Percentiles rank a stretch among this genome's conserved stretches.
Evolutionary conservation across 1,139 yeast genomes (phyloP).

Genomic region (Spathaspora sp.): DNA sequence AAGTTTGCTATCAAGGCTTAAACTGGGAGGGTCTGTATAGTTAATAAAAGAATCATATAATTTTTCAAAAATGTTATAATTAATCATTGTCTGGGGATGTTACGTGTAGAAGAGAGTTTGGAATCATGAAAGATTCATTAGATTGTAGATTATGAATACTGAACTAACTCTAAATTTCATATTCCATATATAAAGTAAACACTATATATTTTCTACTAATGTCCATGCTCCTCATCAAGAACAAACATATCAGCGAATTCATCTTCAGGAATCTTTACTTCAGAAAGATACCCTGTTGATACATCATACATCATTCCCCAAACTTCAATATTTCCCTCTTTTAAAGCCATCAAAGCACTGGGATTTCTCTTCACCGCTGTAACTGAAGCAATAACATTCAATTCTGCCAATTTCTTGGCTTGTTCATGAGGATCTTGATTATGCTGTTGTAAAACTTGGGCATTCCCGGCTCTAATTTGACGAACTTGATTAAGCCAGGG

Average conservation of each 20-base stretch:
- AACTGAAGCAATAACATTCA: conserved; percentile 68
- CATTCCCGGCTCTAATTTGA: conserved; percentile 63
- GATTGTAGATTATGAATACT: no score
- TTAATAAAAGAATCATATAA: conserved; percentile 3
- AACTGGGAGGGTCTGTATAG: conserved; percentile 20
- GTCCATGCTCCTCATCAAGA: conserved; percentile 38
- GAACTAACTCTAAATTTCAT: no score
- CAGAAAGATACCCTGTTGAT: conserved; percentile 65
- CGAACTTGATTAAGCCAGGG: conserved; percentile 76
- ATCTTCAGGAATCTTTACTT: conserved; percentile 52
- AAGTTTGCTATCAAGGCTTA: conserved; percentile 98
- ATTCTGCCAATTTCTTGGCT: conserved; percentile 70
- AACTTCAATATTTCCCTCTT: conserved; percentile 70
- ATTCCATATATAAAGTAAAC: no score
- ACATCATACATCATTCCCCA: conserved; percentile 92
- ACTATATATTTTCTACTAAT: no score
- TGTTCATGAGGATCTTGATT: conserved; percentile 51
- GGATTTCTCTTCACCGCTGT: conserved; percentile 66
- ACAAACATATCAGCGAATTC: conserved; percentile 53
- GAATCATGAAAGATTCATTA: no score
- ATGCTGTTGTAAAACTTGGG: conserved; percentile 43
- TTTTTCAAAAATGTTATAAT: no score
- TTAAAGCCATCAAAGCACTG: conserved; percentile 70
- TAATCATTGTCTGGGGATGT: no score
- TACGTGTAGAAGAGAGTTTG: no score